Base-by-base conservation (phyloP, 495 filamentous ascomycete species). In the Clavariopsis aquatica region DNA sequence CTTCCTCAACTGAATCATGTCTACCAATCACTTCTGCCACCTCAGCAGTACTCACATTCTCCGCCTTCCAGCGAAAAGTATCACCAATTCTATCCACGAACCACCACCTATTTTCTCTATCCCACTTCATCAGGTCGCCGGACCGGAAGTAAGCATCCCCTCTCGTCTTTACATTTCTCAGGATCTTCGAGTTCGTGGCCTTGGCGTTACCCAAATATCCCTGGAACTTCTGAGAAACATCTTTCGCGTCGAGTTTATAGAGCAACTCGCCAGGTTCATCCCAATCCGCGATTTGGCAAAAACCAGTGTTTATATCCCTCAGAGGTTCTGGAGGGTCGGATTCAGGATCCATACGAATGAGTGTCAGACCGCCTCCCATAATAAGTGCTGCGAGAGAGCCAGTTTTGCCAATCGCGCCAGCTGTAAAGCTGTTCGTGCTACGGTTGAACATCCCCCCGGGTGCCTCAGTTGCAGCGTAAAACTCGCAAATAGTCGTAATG, bases 391-490 rank as follows among this genome's bases (percentile, higher is more conserved):
- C 82, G 1, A 96, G 36, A 0, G 74, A 65, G 6, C 94, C 94
- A 67, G 83, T 86, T 8, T 91, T 84, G 4, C 93, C 94, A 49
- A 98, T 86, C 0, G 93, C 92, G 10, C 93, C 94, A 17, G 85
- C 80, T 5, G 83, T 77, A 73, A 90, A 93, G 52, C 86, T 82
- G 67, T 96, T 96, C 0, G 84, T 80, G 41, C 84, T 86, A 41
- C 85, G 72, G 75, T 97, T 96, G 84, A 86, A 96, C 0, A 84
- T 79, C 3, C 81, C 92, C 1, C 80, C 78, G 13, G 82, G 81
- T 13, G 89, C 91, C 74, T 98, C 94, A 0, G 94, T 98, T 0
- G 92, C 83, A 24, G 85, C 87, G 73, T 98, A 98, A 76, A 98
- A 96, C 73, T 98, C 94, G 52, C 80, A 86, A 59, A 98, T 85